Base-by-base conservation (phyloP, 2,329 filamentous ascomycete genomes). In the Xylariaceae sp. region DNA sequence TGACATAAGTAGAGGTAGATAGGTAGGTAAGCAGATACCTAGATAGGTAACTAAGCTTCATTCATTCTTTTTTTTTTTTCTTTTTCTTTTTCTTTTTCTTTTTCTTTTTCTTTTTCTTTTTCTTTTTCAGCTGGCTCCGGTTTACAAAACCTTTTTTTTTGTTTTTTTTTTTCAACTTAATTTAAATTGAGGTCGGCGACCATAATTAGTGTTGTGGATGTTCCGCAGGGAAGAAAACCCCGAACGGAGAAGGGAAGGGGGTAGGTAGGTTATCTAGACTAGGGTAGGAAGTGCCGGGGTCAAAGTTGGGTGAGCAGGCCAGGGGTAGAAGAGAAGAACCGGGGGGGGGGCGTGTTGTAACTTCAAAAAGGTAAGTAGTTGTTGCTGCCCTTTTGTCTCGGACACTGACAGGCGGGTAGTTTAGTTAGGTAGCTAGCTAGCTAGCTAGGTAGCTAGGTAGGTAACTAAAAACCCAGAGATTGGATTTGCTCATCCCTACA, bases 171-270 rank as follows among this genome's bases (percentile, higher is more conserved):
- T 55, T 59, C 52, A 59, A 52, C 55, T 57, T 51, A 59, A 47
- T 40, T 48, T 53, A 55, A 37, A 41, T 44, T 51, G 43, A 57
- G 57, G 57, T 59, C 57, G 57, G 55, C 57, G 57, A 59, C 57
- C 57, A 57, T 19, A 19, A 19, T 19, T 19, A 19, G 19, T 19
- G 19, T n/a, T 3, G 41, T 37, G 29, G 32, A 48, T 53, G 52
- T 55, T 53, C 55, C 55, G 49, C 57, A 34, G 48, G 35, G 19
- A 56, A 27, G 47, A 57, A 54, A 31, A 52, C 45, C 47, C 57
- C 54, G 54, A 56, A 37, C n/a, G 32, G 29, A 8, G 46, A 47
- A 47, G 53, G 29, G 32, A 8, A 8, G 32, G 32, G 32, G 32
- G 12, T 7, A 9, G 35, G 35, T 7, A 11, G 35, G 35, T 9